phyloP scores from a whole-genome alignment of 2,329 filamentous ascomycete species.

The Elsinoe arachidis region DNA sequence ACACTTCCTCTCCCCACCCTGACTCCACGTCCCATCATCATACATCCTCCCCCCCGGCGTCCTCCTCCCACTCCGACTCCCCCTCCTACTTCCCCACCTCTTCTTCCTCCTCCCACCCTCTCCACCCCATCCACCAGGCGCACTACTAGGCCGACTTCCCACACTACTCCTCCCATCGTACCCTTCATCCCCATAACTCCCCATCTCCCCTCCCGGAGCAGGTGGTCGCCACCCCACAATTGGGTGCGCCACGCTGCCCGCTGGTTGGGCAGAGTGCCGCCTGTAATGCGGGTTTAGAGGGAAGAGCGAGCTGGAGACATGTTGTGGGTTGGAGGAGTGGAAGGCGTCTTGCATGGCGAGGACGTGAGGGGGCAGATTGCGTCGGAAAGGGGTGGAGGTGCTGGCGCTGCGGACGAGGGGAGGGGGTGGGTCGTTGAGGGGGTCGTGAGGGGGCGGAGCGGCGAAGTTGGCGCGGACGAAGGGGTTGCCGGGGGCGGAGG shows the following conservation, averaged over 20 bases:
- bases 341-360: slow-evolving; percentile 14
- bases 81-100: neutral
- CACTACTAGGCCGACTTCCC: neutral
- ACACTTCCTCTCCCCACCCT: slow-evolving; percentile 16
- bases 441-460: neutral
- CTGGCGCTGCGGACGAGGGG: slow-evolving; percentile 8
- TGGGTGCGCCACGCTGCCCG: slow-evolving; percentile 25
- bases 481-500: slow-evolving; percentile 7
- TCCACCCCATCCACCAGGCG: neutral
- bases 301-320: slow-evolving; percentile 23
- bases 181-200: neutral
- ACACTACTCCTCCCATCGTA: neutral
- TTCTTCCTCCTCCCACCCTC: slow-evolving; percentile 3
- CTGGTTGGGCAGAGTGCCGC: slow-evolving; percentile 14
- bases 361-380: slow-evolving; percentile 13
- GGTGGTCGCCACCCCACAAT: slow-evolving; percentile 29
- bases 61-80: slow-evolving; percentile 9
- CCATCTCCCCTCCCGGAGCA: slow-evolving; percentile 15
- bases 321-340: slow-evolving; percentile 13
- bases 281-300: slow-evolving; percentile 18
- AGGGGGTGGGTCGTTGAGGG: slow-evolving; percentile 2
- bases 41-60: slow-evolving; percentile 6
- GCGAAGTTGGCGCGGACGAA: slow-evolving; percentile 5
- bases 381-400: neutral
- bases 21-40: slow-evolving; percentile 14